Base-by-base conservation (phyloP, 2,329 filamentous ascomycete genomes). In the Sporothrix luriei region DNA sequence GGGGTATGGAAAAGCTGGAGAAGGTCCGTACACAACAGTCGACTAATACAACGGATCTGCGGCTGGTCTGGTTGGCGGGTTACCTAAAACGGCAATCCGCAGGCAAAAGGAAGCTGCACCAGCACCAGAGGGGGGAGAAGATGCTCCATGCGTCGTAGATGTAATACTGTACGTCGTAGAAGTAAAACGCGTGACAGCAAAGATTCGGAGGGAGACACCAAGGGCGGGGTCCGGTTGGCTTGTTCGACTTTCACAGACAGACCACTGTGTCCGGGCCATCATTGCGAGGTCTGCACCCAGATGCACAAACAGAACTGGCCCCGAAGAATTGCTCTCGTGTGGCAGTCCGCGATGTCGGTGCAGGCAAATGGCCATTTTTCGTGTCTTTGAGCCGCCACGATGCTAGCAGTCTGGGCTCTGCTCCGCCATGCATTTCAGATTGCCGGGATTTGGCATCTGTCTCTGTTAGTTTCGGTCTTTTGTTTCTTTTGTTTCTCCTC, bases 11-110 rank as follows among this genome's bases (percentile, higher is more conserved):
- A 55, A 68, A 52, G 55, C 55, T 68, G 67, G 55, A 62, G 55
- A 62, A 68, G 40, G 29, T 33, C 29, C 5, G 29, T 33, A 33
- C 33, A 9, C 14, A 16, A 49, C 3, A 10, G 46, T 3, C 10
- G 66, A 68, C 66, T 49, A 38, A 33, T 33, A 33, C 33, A 21
- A 52, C n/a, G 38, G 48, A 52, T 54, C 48, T 66, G 46, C 64
- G 33, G n/a, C 40, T 29, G 65, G 65, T 16, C 51, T 49, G 11
- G n/a, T 48, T 43, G n/a, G 21, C 57, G 66, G 67, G 64, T 64
- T 64, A 29, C 67, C 48, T 21, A 64, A 69, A 69, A 55, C n/a
- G 67, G 67, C 49, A 69, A 69, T 29, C 67, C 67, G 67, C n/a
- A 26, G 52, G 16, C 29, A 43, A 40, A 40, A 11, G 24, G 40